Evolutionary conservation across 306 rosid genomes (phyloP), one percentile per base, ranked within the genome.

Genomic region (Oemleria cerasiformis): DNA sequence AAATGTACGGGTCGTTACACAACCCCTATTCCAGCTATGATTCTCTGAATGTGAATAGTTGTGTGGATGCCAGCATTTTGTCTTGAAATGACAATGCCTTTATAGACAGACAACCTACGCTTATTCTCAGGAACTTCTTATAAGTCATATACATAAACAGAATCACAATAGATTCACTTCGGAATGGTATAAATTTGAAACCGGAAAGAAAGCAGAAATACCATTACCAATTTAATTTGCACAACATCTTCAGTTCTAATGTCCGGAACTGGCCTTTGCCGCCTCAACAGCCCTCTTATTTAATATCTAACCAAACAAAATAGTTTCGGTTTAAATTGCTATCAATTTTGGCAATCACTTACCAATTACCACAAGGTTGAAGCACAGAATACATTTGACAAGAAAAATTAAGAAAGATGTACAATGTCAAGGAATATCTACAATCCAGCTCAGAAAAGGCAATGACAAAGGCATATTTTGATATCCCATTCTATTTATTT

Each of bases 51-150:
- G 25, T 96, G 89, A 62, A 94, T 85, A 21, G 99, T 94, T 1
- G 99, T 91, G 84, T 94, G 97, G 80, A 94, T 89, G 36, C 97
- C 97, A 63, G 97, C 92, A 86, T 94, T 91, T 80, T 94, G 99
- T 72, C 63, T 94, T n/a, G 97, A 87, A 4, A 94, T 94, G 7
- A 94, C 96, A 56, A 91, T 91, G 20, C 99, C 99, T 67, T 86
- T 94, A 68, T 94, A 91, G 79, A 89, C 48, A 38, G 97, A 91
- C 80, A 94, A 59, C 72, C 99, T 87, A 73, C 96, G 96, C 84
- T 80, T 91, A 78, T 91, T 94, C 80, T 94, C 96, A 12, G 97
- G 97, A 76, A 94, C 95, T 83, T 91, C 96, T 96, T 94, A 96
- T 41, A 68, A 67, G 54, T 51, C 71, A 67, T 39, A 71, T 39